Base-by-base conservation (phyloP, 441 rosid species). In the Aquilaria agallochum region DNA sequence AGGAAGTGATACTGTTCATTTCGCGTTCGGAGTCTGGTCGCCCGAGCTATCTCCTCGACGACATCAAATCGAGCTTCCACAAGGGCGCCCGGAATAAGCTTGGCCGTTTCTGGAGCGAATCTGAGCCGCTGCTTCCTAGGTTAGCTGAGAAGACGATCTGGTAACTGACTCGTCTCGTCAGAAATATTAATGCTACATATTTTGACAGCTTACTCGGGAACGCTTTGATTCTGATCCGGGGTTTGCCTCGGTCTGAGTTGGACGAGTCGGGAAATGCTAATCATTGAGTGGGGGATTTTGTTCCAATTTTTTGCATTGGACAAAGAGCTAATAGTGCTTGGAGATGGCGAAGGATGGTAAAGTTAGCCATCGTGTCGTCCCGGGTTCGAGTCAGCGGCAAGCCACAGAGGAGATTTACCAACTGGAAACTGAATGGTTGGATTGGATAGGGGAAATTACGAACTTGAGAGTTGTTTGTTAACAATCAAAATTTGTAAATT, bases 311-410 rank as follows among this genome's bases (percentile, higher is more conserved):
- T 20, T 20, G 27, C 27, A 20, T 20, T 20, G 27, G 27, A 20
- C 27, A 20, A 20, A 20, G 27, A 20, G 27, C 11, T 2, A n/a
- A 32, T 20, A 62, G 66, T 70, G 56, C 66, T 63, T 53, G 84
- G 86, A 76, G 90, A 80, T 74, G 88, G 86, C 85, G 69, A 36
- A 58, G 66, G 76, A 71, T 65, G 80, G 76, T 64, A 70, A 76
- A 72, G 80, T 74, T 62, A 66, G 48, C 73, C 72, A 50, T 81
- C 83, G 75, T 78, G 88, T 82, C 88, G 78, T 87, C 90, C 94
- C 80, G 80, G 72, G 84, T 83, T 77, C 67, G 20, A 72, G 45
- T 69, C 63, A 67, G 74, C 68, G 80, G 56, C 50, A 36, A 51
- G 59, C 60, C 12, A 12, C 27, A 55, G 5, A 6, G 11, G 9